phyloP scores from a whole-genome alignment of 108 stramenopile genomes.

The Phaeodactylum tricornutum region DNA sequence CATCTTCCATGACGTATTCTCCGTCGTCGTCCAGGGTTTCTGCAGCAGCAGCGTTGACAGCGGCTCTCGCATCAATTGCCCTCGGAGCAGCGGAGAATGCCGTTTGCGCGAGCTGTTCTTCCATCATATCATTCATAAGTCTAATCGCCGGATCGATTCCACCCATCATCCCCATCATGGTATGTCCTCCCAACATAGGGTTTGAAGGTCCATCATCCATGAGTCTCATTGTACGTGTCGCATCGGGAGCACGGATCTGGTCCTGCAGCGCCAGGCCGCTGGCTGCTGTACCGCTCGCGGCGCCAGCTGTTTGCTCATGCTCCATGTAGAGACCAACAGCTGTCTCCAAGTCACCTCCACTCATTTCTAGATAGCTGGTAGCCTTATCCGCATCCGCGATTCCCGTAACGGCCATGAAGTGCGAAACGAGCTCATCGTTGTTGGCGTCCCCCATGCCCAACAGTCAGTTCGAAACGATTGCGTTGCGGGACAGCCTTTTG shows the following conservation, averaged over 20 bases:
- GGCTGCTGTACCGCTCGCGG: too few species aligned
- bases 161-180: conserved; percentile 21
- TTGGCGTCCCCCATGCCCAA: too few species aligned
- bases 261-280: neutral
- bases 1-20: conserved; percentile 14
- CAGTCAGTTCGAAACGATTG: too few species aligned
- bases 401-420: conserved; percentile 74
- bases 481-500: too few species aligned
- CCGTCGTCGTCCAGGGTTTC: conserved; percentile 13
- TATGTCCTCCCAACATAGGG: conserved; percentile 4
- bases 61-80: conserved; percentile 10
- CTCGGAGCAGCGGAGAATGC: conserved; percentile 14
- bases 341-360: conserved; percentile 52
- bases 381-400: conserved; percentile 43
- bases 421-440: conserved; percentile 46
- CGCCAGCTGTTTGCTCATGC: conserved; percentile 20
- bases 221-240: conserved; percentile 73
- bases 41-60: conserved; percentile 39
- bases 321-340: conserved; percentile 71
- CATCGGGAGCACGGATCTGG: conserved; percentile 75
- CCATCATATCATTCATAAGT: conserved; percentile 20
- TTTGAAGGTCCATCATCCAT: conserved; percentile 47
- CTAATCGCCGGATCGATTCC: conserved; percentile 2
- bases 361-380: conserved; percentile 74
- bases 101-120: conserved; percentile 10